Percentiles rank a stretch among this genome's conserved stretches.
phyloP scores from a whole-genome alignment of 371 early-diverging fungal genomes.

The Lichtheimia ornata region DNA sequence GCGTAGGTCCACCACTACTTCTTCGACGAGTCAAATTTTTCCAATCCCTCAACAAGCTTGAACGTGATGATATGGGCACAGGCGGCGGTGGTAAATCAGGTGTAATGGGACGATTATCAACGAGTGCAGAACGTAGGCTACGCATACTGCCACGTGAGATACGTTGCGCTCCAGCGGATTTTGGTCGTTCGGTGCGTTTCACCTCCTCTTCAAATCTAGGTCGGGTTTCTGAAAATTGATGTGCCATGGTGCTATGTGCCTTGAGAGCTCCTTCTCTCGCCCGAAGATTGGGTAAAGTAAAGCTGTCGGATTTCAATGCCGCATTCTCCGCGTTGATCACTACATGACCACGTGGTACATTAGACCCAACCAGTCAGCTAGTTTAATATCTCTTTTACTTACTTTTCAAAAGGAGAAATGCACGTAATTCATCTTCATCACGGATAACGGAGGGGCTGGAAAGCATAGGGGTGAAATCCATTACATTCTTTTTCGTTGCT shows the following conservation, averaged over 20 bases:
- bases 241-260: background rate
- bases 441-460: constrained; percentile 66
- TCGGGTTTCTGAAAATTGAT: background rate
- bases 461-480: constrained; percentile 62
- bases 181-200: constrained; percentile 18
- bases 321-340: constrained; percentile 80
- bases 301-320: constrained; percentile 63
- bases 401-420: constrained; percentile 64
- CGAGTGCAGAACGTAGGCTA: constrained; percentile 14
- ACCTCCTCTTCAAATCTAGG: background rate
- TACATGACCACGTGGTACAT: background rate
- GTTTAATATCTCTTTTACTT: constrained; percentile 14
- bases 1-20: constrained; percentile 16
- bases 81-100: constrained; percentile 17
- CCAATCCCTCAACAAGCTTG: constrained; percentile 36
- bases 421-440: constrained; percentile 45
- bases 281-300: constrained; percentile 52
- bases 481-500: constrained; percentile 59
- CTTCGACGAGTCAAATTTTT: constrained; percentile 35
- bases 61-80: constrained; percentile 36
- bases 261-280: constrained; percentile 48
- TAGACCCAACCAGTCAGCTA: too few relatives aligned
- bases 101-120: constrained; percentile 4
- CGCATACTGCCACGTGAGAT: constrained; percentile 20
- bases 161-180: constrained; percentile 25